Conservation (phyloP, 352 stramenopile species). For the Globisporangium ultimum region DNA sequence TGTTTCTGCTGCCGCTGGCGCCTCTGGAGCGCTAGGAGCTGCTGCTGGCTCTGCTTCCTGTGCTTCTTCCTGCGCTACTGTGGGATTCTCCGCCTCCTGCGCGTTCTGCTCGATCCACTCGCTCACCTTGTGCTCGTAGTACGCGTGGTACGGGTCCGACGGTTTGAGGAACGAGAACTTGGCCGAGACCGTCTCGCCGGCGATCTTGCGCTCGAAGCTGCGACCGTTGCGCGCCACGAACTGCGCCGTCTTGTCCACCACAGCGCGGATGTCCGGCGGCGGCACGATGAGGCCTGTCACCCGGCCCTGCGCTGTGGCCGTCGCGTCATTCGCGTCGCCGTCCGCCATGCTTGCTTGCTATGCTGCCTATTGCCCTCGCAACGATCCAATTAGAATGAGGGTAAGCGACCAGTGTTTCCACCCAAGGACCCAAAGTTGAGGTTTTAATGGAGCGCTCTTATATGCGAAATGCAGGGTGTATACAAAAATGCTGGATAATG, state of each 20-base stretch:
- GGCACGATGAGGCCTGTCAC: slow-evolving; percentile 95
- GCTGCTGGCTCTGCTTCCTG: slow-evolving; percentile 18
- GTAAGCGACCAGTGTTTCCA: too few relatives aligned
- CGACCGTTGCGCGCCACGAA: slow-evolving; percentile 98
- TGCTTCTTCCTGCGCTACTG: slow-evolving; percentile 19
- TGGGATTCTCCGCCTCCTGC: slow-evolving; percentile 6
- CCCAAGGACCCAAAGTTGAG: too few relatives aligned
- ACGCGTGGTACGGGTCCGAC: slow-evolving; percentile 96
- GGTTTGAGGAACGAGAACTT: slow-evolving; percentile 98
- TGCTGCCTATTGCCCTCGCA: background rate
- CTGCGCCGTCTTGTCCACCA: slow-evolving; percentile 98
- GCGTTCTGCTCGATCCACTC: slow-evolving; percentile 67
- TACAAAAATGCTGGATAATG: too few relatives aligned
- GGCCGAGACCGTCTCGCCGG: slow-evolving; percentile 91
- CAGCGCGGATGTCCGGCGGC: slow-evolving; percentile 95
- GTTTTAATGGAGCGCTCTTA: too few relatives aligned
- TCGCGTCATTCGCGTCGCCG: background rate
- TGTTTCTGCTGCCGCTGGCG: slow-evolving; percentile 7
- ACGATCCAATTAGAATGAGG: background rate
- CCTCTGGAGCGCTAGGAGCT: background rate
- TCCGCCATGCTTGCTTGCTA: slow-evolving; percentile 3
- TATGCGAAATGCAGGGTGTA: too few relatives aligned
- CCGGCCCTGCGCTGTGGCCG: slow-evolving; percentile 51
- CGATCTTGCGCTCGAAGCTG: slow-evolving; percentile 97
- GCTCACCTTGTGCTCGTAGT: slow-evolving; percentile 97